Evolutionary conservation across 148 eudicot species (phyloP), one percentile per base, ranked within the genome.

Genomic region (Agrostemma githago): DNA sequence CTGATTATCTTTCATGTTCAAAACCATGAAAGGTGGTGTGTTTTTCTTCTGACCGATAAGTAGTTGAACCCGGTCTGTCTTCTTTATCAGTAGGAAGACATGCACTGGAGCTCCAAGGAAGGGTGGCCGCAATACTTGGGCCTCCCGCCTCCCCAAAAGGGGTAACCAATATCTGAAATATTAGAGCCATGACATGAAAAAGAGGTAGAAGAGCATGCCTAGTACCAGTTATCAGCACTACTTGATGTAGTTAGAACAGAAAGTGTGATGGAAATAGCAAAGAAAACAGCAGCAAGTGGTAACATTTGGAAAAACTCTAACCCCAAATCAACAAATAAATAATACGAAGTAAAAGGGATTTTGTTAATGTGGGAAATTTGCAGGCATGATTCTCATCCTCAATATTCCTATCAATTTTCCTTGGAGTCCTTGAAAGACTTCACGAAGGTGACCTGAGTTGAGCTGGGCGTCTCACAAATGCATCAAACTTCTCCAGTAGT

Each of bases 61-160:
- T 8, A 72, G 19, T 4, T 20, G n/a, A 20, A 66, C 16, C 2
- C 0, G 17, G 11, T 59, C 62, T 5, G 26, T 16, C 26, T 57
- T 0, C 43, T 1, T 5, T 26, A 26, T 43, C 6, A 43, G 46
- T 43, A 0, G 3, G 2, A 5, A 6, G 34, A n/a, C 74, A n/a
- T n/a, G n/a, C n/a, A 72, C 2, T 19, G 5, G 19, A 72, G 75
- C 39, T 61, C 19, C 10, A 72, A 42, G n/a, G 66, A 26, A 6
- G 67, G 75, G 67, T 60, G 75, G 57, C 75, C 67, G 1, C 75
- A 72, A 20, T 61, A 61, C 16, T 72, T n/a, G 8, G 75, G 75
- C 57, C 75, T 72, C 42, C 41, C 57, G 9, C 14, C 15, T 41
- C 74, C 74, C 74, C 74, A 71, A 39, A 71, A 71, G 38, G 74